A percentile compares a stretch with the other conserved stretches of the same genome.
phyloP scores from a whole-genome alignment of 768 basidiomycete species.

The Leccinum truebloodii region DNA sequence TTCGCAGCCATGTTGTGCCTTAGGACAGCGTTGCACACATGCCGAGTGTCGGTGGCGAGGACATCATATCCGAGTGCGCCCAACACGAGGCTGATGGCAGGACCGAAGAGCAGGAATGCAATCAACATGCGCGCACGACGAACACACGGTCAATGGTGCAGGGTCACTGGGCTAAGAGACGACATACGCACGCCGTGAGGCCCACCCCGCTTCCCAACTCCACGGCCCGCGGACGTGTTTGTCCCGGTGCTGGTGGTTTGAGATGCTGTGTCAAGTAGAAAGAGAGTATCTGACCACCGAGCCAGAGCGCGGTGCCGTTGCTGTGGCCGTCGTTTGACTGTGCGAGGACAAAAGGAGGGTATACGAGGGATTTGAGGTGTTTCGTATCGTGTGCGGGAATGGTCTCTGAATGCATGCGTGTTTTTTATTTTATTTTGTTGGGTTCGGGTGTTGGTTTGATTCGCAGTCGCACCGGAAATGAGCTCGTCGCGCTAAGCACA shows the following conservation, averaged over 20 bases:
- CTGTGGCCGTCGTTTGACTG: constrained; percentile 63
- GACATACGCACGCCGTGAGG: constrained; percentile 61
- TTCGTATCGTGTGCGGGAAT: constrained; percentile 66
- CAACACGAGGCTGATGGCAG: constrained; percentile 54
- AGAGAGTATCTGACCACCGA: constrained; percentile 75
- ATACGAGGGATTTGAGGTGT: constrained; percentile 50
- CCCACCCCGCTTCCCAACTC: constrained; percentile 87
- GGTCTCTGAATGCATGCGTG: background rate
- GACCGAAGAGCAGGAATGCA: constrained; percentile 2
- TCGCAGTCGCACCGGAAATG: constrained; percentile 23
- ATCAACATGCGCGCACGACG: constrained; percentile 3
- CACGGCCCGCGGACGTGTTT: constrained; percentile 46
- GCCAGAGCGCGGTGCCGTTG: constrained; percentile 86
- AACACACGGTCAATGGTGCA: background rate
- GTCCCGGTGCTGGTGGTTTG: constrained; percentile 14
- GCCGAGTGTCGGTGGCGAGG: constrained; percentile 70
- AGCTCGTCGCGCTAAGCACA: constrained; percentile 18
- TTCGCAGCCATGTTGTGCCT: constrained; percentile 60
- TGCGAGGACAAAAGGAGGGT: constrained; percentile 47
- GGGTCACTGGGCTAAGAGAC: constrained; percentile 4
- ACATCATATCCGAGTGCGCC: constrained; percentile 73
- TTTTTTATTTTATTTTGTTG: background rate
- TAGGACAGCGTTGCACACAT: constrained; percentile 66
- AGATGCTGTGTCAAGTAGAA: constrained; percentile 52
- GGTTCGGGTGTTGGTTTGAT: constrained; percentile 7